Base-by-base conservation (phyloP, 371 early-diverging fungal genomes). In the Mucor piriformis region DNA sequence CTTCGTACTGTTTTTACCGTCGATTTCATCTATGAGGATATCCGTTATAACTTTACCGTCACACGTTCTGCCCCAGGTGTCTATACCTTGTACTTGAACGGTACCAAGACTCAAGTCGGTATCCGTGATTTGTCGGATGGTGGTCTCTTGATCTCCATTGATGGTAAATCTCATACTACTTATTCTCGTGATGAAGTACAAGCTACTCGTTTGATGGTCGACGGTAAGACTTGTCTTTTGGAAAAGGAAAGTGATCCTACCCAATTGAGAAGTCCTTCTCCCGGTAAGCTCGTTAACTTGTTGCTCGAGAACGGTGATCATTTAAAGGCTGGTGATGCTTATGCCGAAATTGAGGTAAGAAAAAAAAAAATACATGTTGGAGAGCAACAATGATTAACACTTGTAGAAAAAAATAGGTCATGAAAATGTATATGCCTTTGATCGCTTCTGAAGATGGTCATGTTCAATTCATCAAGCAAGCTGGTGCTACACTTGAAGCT, bases 381-480 rank as follows among this genome's bases (percentile, higher is more conserved):
- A 15, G 38, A 16, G 15, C 1, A 38, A 15, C n/a, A 1, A 15
- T 38, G 1, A 2, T 38, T 12, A 38, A 43, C 21, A 20, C 37
- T 23, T 54, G n/a, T n/a, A n/a, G 29, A 29, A 29, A 6, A 27
- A 32, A 46, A 2, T 64, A 77, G 78, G 98, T 98, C 64, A 99
- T 99, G 99, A 99, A 99, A 82, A 99, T 98, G 98, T 94, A 94
- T 74, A 97, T 97, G 96, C 97, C 96, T 54, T 79, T 99, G 66
- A 72, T 93, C 29, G 94, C 95, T 21, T 70, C 88, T 40, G 97
- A 97, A 70, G 90, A 90, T 72, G 98, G 97, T 57, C 79, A 91
- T 32, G 92, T 98, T 20, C 90, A 89, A 70, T 91, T 93, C 73
- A 86, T 89, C 70, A 92, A 94, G 73, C 96, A 94, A 67, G 90